These are phyloP conservation scores for Neostapfia colusana DNA, from an alignment of 176 grass and related monocot species.

Conservation along the genomic window DNA sequence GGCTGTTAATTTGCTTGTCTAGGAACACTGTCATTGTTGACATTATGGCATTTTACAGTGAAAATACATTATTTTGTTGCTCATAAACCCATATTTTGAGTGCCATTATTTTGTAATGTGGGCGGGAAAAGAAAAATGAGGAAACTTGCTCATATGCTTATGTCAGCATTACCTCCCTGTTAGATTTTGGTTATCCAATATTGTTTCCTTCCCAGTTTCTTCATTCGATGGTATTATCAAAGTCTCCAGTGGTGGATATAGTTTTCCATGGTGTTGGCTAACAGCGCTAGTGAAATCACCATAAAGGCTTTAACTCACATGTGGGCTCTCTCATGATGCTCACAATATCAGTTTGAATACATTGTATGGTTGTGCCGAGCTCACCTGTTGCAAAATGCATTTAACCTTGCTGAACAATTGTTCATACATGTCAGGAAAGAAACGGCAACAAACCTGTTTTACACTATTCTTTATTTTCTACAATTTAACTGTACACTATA, in stretches of 20 bases:
- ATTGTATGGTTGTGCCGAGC: neutral
- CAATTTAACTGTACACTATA: neutral
- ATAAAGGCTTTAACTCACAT: neutral
- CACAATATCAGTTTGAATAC: neutral
- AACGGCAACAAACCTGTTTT: neutral
- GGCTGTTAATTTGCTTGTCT: neutral
- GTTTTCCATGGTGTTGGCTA: no score
- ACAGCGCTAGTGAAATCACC: no score
- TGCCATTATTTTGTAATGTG: neutral
- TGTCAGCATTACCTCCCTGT: no score
- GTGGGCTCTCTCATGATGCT: neutral
- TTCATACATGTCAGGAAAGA: neutral
- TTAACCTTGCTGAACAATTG: neutral
- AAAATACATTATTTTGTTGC: neutral
- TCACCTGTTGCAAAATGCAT: neutral
- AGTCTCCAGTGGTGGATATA: no score
- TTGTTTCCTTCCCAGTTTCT: no score
- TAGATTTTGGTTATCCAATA: no score
- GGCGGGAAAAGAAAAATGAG: no score
- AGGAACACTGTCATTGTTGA: conserved; percentile 9
- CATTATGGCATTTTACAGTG: neutral
- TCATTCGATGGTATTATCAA: no score
- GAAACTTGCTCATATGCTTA: no score
- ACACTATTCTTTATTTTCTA: neutral
- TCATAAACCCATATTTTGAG: neutral